Evolutionary conservation across 805 yeast genomes (phyloP).

Genomic region (Candida saitoana): DNA sequence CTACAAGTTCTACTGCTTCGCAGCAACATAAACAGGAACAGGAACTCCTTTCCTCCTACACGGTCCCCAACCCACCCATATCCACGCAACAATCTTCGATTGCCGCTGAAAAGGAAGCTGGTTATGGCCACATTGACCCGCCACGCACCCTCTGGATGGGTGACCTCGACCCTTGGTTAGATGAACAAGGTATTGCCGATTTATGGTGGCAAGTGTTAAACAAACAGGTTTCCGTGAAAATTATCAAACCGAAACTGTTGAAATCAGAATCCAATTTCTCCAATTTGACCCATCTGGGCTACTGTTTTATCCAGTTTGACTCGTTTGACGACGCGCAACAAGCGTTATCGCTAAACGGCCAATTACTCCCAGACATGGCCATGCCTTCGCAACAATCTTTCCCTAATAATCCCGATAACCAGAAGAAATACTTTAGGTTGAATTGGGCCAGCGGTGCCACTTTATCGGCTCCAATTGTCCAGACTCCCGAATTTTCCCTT

Average conservation of each 20-base stretch:
- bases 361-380: constrained; percentile 55
- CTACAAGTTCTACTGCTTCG: constrained; percentile 31
- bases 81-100: constrained; percentile 34
- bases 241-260: constrained; percentile 47
- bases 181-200: constrained; percentile 51
- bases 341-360: constrained; percentile 64
- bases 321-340: constrained; percentile 64
- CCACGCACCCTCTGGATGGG: constrained; percentile 89
- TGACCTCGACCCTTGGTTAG: constrained; percentile 76
- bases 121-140: constrained; percentile 21
- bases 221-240: constrained; percentile 59
- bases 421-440: constrained; percentile 62
- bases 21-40: constrained; percentile 43
- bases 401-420: constrained; percentile 42
- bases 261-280: constrained; percentile 16
- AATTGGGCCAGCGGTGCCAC: constrained; percentile 88
- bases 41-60: constrained; percentile 34
- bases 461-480: constrained; percentile 62
- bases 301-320: constrained; percentile 75
- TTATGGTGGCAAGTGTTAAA: constrained; percentile 58
- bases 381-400: constrained; percentile 40
- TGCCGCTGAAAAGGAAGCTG: constrained; percentile 19
- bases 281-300: constrained; percentile 46
- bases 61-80: constrained; percentile 41
- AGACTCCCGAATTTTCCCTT: constrained; percentile 69